A percentile compares a stretch with the other conserved stretches of the same genome.
These are phyloP conservation scores for Fraxinus excelsior DNA, from an alignment of 257 asterid species.

Conservation along the genomic window DNA sequence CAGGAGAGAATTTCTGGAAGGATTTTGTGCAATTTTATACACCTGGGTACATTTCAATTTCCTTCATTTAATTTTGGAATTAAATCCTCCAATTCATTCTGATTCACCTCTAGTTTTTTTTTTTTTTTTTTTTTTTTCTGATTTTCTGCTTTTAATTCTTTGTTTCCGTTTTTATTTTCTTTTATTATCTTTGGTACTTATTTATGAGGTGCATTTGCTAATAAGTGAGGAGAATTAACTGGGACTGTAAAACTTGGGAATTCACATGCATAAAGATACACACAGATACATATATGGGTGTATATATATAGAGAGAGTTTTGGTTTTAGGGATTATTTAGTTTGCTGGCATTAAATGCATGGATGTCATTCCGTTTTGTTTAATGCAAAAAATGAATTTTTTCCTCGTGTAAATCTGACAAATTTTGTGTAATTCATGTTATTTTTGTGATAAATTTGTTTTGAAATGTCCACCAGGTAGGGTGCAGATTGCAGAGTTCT, in stretches of 20 bases:
- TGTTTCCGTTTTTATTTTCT: slow-evolving; percentile 19
- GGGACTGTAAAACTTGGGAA: slow-evolving; percentile 32
- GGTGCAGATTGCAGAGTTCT: slow-evolving; percentile 16
- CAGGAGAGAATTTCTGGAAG: slow-evolving; percentile 31
- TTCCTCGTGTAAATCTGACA: slow-evolving; percentile 26
- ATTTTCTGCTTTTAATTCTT: slow-evolving; percentile 25
- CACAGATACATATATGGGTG: not conserved
- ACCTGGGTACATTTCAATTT: slow-evolving; percentile 32
- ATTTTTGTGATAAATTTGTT: slow-evolving; percentile 3
- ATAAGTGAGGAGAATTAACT: slow-evolving; percentile 13
- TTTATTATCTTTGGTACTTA: slow-evolving; percentile 16
- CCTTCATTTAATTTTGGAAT: slow-evolving; percentile 39
- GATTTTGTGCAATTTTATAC: slow-evolving; percentile 38
- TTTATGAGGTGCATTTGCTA: slow-evolving; percentile 32
- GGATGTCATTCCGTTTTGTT: slow-evolving; percentile 27
- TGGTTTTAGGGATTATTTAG: slow-evolving; percentile 26
- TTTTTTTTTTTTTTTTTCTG: slow-evolving; percentile 21
- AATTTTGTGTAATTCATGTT: slow-evolving; percentile 14
- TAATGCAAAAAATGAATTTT: slow-evolving; percentile 31
- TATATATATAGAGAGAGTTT: slow-evolving; percentile 11
- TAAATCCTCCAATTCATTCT: slow-evolving; percentile 41
- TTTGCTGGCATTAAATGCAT: slow-evolving; percentile 40
- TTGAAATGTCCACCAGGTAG: slow-evolving; percentile 28
- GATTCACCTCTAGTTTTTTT: slow-evolving; percentile 30
- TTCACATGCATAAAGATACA: slow-evolving; percentile 8